Conservation (phyloP, 2,329 filamentous ascomycete genomes). For the Diaporthe destruens region DNA sequence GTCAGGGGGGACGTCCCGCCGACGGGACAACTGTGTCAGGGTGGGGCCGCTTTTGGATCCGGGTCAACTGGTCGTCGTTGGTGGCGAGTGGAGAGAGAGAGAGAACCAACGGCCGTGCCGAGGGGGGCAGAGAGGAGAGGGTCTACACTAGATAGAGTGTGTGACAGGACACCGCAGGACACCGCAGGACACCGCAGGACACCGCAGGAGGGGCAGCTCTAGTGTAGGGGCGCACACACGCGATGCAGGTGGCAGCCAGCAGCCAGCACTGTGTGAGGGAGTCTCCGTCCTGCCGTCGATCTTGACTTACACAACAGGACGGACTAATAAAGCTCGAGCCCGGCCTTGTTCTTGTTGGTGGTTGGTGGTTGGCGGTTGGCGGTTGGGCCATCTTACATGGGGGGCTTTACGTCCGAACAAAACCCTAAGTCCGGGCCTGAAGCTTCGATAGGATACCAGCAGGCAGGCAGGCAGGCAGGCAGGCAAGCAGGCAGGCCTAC, state of each 20-base stretch:
- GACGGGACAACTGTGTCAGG: conserved; percentile 20
- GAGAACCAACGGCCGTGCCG: conserved; percentile 21
- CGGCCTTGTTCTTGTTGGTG: not conserved
- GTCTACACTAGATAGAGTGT: not conserved
- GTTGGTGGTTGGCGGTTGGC: not conserved
- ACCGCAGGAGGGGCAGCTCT: not conserved
- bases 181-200: no score
- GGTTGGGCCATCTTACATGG: no score
- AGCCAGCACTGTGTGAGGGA: conserved; percentile 3
- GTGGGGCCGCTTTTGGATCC: conserved; percentile 6
- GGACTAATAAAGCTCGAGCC: conserved; percentile 28
- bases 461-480: conserved; percentile 8
- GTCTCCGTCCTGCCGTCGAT: conserved; percentile 13
- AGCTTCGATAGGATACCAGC: conserved; percentile 23
- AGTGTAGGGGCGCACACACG: not conserved
- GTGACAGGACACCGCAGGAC: no score
- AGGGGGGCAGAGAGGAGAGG: not conserved
- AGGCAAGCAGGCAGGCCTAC: no score
- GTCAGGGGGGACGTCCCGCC: conserved; percentile 6
- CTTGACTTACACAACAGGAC: conserved; percentile 5
- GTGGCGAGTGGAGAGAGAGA: not conserved
- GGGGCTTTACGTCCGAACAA: conserved; percentile 14
- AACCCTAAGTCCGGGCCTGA: conserved; percentile 23
- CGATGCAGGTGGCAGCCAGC: not conserved
- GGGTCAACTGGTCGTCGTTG: not conserved